These are phyloP conservation scores for Coccinonectria pachysandricola DNA, from an alignment of 2,329 filamentous ascomycete species.

Conservation along the genomic window DNA sequence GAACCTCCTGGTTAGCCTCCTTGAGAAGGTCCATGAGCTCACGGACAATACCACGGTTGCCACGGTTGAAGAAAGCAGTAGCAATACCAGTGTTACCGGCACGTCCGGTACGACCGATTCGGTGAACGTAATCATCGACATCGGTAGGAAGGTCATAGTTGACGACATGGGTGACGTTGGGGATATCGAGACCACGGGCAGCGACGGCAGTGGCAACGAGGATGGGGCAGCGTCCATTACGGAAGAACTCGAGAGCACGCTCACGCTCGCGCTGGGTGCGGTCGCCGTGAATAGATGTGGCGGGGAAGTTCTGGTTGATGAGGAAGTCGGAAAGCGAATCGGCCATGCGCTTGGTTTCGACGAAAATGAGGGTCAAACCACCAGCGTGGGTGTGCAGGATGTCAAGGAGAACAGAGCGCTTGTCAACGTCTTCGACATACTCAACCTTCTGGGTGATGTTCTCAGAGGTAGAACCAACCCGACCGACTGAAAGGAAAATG, in stretches of 20 bases:
- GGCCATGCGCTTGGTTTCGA: constrained; percentile 99
- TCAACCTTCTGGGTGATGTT: constrained; percentile 99
- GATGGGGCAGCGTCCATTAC: constrained; percentile 89
- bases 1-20: constrained; percentile 96
- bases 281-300: constrained; percentile 97
- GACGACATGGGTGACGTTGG: constrained; percentile 93
- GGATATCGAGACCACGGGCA: constrained; percentile 83
- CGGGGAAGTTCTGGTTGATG: constrained; percentile 97
- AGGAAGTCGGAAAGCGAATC: constrained; percentile 96
- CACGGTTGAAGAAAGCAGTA: constrained; percentile 99
- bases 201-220: constrained; percentile 95
- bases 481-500: constrained; percentile 95
- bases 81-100: constrained; percentile 97
- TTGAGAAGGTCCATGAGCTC: constrained; percentile 96
- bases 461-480: constrained; percentile 98
- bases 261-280: constrained; percentile 98
- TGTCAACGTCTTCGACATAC: constrained; percentile 94
- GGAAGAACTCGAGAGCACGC: constrained; percentile 94
- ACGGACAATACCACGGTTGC: constrained; percentile 94
- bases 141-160: constrained; percentile 99
- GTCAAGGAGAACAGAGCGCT: constrained; percentile 93
- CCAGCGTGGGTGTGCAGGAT: constrained; percentile 90
- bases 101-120: constrained; percentile 99
- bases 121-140: constrained; percentile 97
- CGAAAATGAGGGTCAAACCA: constrained; percentile 91